Evolutionary conservation across 176 grass and related monocot species (phyloP), one percentile per base, ranked within the genome.

Genomic region (Phyllostachys edulis): DNA sequence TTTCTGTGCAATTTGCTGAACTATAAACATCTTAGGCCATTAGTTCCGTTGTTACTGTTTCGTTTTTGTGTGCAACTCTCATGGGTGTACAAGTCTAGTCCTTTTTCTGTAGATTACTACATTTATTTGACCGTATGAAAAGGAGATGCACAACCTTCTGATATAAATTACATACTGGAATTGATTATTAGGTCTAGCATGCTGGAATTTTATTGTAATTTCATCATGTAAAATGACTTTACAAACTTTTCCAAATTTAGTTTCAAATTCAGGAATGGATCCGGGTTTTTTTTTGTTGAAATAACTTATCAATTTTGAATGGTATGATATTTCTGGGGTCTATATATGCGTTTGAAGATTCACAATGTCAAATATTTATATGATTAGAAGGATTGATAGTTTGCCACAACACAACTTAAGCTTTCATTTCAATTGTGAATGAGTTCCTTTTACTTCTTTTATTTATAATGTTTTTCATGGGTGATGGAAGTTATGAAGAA

Each of bases 361-460:
- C 20, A 45, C 17, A 37, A 24, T 73, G 4, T 50, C 0, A 9
- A 38, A 67, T 46, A 2, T 16, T 46, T 24, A 47, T 61, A 56
- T 56, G 26, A 12, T 76, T 50, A 40, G 49, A 54, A 76, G 50
- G 32, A 59, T 59, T 59, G 46, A 37, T 66, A 57, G 18, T 76
- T 55, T 56, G 9, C 50, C 50, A 74, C 8, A 38, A 14, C 49
- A 75, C 63, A 3, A 23, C 50, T 56, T 75, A 75, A 56, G 4
- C 9, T 75, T 74, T 36, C 26, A 40, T 66, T 42, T 67, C 8
- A 7, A 66, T 65, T 34, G 44, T 67, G 40, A 49, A 52, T 36
- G 3, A 15, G 70, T 82, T 81, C 60, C 67, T 41, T 76, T 86
- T 81, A 41, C 67, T 42, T 49, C 11, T 34, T 83, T 39, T 75